phyloP scores from a whole-genome alignment of 2,329 filamentous ascomycete species.

The Corinectria fuckeliana region DNA sequence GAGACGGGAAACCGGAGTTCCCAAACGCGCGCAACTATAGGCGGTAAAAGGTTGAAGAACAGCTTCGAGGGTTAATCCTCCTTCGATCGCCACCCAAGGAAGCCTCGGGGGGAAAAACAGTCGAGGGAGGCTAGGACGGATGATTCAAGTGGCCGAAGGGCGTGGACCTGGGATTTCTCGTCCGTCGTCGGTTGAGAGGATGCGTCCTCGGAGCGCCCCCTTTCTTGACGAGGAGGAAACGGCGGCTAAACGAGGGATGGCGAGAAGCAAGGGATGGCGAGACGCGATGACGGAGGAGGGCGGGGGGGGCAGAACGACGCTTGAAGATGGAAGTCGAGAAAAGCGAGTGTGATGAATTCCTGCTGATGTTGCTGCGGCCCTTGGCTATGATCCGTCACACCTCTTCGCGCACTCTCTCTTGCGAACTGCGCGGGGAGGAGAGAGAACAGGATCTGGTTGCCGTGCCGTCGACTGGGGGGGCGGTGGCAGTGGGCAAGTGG shows the following conservation, averaged over 20 bases:
- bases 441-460: constrained; percentile 33
- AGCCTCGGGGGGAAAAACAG: not conserved
- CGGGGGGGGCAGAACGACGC: not conserved
- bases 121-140: not conserved
- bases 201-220: constrained; percentile 11
- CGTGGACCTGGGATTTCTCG: not conserved
- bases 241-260: constrained; percentile 18
- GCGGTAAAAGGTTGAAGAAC: not conserved
- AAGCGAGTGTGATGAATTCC: constrained; percentile 9
- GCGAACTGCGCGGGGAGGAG: constrained; percentile 20
- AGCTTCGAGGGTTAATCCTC: not conserved
- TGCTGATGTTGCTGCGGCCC: not conserved
- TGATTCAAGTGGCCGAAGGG: not conserved
- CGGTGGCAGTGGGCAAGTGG: constrained; percentile 17
- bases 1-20: not conserved
- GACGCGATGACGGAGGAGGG: not conserved
- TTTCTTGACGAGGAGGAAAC: constrained; percentile 14
- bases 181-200: not conserved
- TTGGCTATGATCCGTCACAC: not conserved
- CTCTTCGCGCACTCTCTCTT: not conserved
- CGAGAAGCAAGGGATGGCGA: not conserved
- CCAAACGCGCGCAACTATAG: not conserved
- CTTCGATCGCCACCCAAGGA: not conserved
- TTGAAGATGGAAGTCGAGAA: not conserved
- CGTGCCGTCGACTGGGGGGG: constrained; percentile 31